Conservation (phyloP, 495 filamentous ascomycete genomes). For the Sordaria brevicollis region DNA sequence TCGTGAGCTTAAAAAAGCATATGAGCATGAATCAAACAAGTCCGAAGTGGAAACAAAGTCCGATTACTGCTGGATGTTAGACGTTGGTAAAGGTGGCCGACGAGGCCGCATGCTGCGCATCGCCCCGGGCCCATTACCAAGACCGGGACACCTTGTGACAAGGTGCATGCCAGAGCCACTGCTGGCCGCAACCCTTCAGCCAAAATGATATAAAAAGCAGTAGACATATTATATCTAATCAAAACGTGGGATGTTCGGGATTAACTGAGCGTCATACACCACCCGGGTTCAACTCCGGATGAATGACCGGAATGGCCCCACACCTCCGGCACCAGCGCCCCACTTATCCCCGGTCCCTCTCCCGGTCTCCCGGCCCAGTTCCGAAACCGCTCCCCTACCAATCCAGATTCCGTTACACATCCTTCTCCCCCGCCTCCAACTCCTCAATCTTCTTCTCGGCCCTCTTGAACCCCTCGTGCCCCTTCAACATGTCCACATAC, state of each 20-base stretch:
- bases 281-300: background rate
- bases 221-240: no score
- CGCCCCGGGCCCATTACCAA: background rate
- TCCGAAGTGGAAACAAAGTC: no score
- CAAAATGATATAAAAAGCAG: no score
- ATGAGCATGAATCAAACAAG: no score
- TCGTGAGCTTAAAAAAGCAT: no score
- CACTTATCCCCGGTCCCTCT: background rate
- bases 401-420: background rate
- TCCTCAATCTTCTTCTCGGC: constrained; percentile 49
- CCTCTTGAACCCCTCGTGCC: constrained; percentile 47
- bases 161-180: background rate
- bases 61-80: no score
- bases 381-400: background rate
- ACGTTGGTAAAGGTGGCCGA: no score
- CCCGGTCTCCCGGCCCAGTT: background rate
- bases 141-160: background rate
- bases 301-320: background rate
- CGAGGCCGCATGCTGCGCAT: background rate
- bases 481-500: constrained; percentile 54
- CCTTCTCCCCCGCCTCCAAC: constrained; percentile 28
- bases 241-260: no score
- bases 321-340: background rate
- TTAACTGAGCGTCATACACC: no score
- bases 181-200: no score